Evolutionary conservation across 805 yeast genomes (phyloP), one percentile per base, ranked within the genome.

Genomic region (Pichia eremophila): DNA sequence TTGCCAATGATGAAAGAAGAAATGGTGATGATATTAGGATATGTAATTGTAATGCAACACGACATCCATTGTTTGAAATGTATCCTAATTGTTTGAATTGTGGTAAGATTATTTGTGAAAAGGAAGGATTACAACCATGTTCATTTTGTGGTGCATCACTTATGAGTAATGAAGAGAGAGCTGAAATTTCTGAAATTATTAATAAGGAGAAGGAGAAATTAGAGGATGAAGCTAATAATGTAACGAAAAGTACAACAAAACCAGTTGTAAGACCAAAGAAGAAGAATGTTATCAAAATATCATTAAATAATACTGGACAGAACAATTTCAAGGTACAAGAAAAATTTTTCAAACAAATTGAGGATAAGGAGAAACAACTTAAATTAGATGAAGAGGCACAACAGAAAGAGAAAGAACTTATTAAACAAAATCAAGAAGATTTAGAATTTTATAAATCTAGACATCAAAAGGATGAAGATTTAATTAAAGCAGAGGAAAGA

Each of bases 81-180:
- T 93, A 95, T 2, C 98, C 99, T 1, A 93, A 93, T 61, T 93
- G 99, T 58, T 66, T 93, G 39, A 81, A 84, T 50, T 93, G 99
- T 63, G 99, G 99, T 11, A 86, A 89, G 63, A 86, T 93, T 39
- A 86, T 93, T 3, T 93, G 99, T 68, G 73, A 75, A 5, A 82
- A 81, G 55, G 98, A 93, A 60, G 98, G 98, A 0, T 68, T 87
- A 25, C 93, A 90, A 50, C 93, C 93, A 4, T 93, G 99, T 59
- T 75, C 93, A 2, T 84, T 67, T 52, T 93, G 99, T 67, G 86
- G 88, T 0, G 61, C 72, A 27, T 83, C 79, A 34, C 65, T 93
- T 39, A 69, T 93, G 18, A 72, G 79, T 7, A 60, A 65, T 11
- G 74, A 73, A n/a, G 96, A 90, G 53, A 73, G 78, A 56, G 52